A percentile compares a stretch with the other conserved stretches of the same genome.
Evolutionary conservation across 345 rosid genomes (phyloP).

Genomic region (Crucihimalaya himalaica): DNA sequence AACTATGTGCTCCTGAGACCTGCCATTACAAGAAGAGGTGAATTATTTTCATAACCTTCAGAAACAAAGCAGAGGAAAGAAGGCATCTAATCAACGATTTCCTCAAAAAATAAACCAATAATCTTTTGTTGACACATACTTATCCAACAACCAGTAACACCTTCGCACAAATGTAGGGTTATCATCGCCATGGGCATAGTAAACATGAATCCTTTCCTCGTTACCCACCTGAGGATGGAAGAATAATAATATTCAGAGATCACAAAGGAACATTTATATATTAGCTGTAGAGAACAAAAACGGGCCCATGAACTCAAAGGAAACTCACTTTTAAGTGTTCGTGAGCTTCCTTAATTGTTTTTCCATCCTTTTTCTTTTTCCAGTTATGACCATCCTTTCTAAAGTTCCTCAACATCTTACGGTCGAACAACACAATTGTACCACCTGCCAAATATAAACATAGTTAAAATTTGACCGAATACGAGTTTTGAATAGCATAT

Average conservation of each 20-base stretch:
- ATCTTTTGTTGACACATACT: conserved; percentile 55
- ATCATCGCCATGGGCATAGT: conserved; percentile 95
- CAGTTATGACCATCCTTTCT: conserved; percentile 94
- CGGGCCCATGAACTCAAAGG: background rate
- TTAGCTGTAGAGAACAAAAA: background rate
- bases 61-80: conserved; percentile 12
- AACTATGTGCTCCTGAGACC: conserved; percentile 90
- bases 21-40: conserved; percentile 31
- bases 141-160: conserved; percentile 98
- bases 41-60: background rate
- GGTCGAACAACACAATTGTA: conserved; percentile 79
- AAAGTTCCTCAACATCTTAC: conserved; percentile 85
- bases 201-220: conserved; percentile 98
- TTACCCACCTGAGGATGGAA: conserved; percentile 67
- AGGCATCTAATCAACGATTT: background rate
- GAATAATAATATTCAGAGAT: background rate
- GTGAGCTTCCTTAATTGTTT: conserved; percentile 89
- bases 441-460: conserved; percentile 61
- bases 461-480: conserved; percentile 12
- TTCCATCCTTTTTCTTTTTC: conserved; percentile 91
- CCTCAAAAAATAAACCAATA: background rate
- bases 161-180: conserved; percentile 92
- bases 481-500: background rate
- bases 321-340: conserved; percentile 79
- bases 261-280: background rate